Conservation (phyloP, 495 filamentous ascomycete species). For the Hypoxylon lenormandii region DNA sequence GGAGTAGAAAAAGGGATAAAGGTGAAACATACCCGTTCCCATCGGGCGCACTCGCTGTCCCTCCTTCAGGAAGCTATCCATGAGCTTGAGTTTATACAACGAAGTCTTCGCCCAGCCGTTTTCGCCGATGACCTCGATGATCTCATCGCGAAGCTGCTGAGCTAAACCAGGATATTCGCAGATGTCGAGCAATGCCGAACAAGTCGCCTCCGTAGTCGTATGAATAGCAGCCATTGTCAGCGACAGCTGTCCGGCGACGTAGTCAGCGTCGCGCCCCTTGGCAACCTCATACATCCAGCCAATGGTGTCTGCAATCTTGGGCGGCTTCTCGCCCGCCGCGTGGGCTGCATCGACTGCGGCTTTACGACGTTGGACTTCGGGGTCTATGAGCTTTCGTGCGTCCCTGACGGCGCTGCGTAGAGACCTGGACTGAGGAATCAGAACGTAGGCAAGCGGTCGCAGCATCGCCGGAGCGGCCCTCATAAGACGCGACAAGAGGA, state of each 20-base stretch:
- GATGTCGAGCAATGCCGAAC: conserved; percentile 56
- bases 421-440: conserved; percentile 48
- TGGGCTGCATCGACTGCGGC: conserved; percentile 44
- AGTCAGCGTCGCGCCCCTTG: conserved; percentile 46
- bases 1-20: not conserved
- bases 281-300: conserved; percentile 54
- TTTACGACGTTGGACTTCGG: conserved; percentile 50
- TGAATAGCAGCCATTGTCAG: conserved; percentile 54
- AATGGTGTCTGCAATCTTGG: conserved; percentile 51
- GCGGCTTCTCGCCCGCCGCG: conserved; percentile 47
- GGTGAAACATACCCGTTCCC: conserved; percentile 47
- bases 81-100: conserved; percentile 62
- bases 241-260: conserved; percentile 47
- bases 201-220: conserved; percentile 54
- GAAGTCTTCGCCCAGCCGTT: conserved; percentile 62
- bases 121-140: conserved; percentile 52
- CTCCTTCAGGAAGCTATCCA: conserved; percentile 66
- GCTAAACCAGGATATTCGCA: conserved; percentile 55
- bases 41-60: conserved; percentile 54
- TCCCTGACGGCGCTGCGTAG: conserved; percentile 49
- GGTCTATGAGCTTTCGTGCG: conserved; percentile 51
- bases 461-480: conserved; percentile 52
- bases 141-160: conserved; percentile 56
- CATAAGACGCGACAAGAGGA: conserved; percentile 50
- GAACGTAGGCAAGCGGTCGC: conserved; percentile 52